Evolutionary conservation across 306 rosid genomes (phyloP).

Genomic region (Citrullus colocynthis): DNA sequence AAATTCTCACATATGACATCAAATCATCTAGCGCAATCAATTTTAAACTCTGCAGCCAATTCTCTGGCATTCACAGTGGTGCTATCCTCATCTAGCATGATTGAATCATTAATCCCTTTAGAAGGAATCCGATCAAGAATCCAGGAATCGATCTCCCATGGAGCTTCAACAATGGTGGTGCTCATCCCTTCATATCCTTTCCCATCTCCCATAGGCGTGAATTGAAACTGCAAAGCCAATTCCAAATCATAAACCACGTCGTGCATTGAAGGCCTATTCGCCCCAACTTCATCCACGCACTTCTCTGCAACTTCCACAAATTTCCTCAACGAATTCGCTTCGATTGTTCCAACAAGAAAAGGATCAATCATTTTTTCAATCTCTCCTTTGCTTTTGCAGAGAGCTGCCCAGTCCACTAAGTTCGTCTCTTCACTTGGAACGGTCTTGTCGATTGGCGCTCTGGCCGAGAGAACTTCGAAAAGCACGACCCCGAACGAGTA

Average conservation of each 20-base stretch:
- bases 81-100: background rate
- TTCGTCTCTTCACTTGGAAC: background rate
- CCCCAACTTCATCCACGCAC: background rate
- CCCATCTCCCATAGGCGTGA: background rate
- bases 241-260: constrained; percentile 1
- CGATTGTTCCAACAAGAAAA: background rate
- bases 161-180: background rate
- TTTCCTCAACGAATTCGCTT: background rate
- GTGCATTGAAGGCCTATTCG: constrained; percentile 8
- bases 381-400: background rate
- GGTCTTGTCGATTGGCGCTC: background rate
- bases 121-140: background rate
- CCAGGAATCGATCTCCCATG: background rate
- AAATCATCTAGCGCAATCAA: background rate
- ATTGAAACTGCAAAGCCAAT: background rate
- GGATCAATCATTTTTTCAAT: background rate
- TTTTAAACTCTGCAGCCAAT: background rate
- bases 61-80: background rate
- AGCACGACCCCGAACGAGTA: constrained; percentile 8
- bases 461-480: background rate
- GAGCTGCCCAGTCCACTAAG: background rate
- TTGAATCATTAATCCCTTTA: background rate
- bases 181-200: background rate
- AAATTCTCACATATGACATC: no score
- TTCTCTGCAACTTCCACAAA: background rate